phyloP scores from a whole-genome alignment of 768 basidiomycete species.

The Hydnomerulius pinastri region DNA sequence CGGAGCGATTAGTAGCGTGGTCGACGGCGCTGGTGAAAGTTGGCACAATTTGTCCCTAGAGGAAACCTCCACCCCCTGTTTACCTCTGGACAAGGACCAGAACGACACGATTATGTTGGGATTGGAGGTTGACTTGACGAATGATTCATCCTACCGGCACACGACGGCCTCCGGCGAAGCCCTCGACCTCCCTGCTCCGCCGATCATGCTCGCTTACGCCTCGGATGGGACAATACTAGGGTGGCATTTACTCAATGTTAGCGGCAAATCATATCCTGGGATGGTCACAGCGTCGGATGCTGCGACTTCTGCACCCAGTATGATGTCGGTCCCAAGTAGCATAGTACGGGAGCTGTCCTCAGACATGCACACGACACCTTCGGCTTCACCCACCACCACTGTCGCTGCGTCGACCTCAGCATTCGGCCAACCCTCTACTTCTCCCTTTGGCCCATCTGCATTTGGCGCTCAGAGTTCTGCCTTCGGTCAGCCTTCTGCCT shows the following conservation, averaged over 20 bases:
- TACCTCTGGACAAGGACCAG: constrained; percentile 69
- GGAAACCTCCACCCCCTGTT: constrained; percentile 51
- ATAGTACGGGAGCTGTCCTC: constrained; percentile 31
- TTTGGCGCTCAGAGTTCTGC: constrained; percentile 19
- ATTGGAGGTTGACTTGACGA: constrained; percentile 67
- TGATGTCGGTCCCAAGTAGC: constrained; percentile 14
- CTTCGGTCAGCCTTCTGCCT: constrained; percentile 35
- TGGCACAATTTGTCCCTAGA: constrained; percentile 51
- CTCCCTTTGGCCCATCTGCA: constrained; percentile 36
- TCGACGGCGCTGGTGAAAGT: constrained; percentile 30
- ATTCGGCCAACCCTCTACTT: constrained; percentile 32
- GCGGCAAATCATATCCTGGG: constrained; percentile 53
- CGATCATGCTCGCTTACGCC: constrained; percentile 73
- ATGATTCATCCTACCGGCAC: constrained; percentile 38
- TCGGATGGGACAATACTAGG: constrained; percentile 78
- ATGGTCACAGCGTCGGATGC: constrained; percentile 40
- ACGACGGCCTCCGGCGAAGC: constrained; percentile 44
- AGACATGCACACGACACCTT: constrained; percentile 32
- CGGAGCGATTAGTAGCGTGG: constrained; percentile 42
- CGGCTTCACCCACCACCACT: constrained; percentile 19
- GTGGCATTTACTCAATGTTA: constrained; percentile 67
- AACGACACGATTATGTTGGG: constrained; percentile 71
- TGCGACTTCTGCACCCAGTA: constrained; percentile 4
- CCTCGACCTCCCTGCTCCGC: constrained; percentile 48
- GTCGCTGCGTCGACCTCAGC: constrained; percentile 19